Conservation (phyloP, 352 stramenopile species). For the Globisporangium emineosum region DNA sequence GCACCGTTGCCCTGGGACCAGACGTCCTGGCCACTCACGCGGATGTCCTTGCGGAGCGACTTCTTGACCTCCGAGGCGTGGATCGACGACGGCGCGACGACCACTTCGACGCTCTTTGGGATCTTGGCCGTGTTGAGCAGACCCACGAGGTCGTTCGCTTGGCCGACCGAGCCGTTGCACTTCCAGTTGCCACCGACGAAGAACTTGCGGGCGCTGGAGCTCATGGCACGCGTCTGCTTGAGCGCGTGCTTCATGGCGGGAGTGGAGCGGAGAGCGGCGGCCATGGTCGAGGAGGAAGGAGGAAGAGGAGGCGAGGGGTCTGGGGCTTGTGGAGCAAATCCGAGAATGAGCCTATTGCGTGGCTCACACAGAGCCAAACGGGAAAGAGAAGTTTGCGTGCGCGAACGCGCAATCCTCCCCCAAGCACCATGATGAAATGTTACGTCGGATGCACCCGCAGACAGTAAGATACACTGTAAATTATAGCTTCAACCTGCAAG, state of each 20-base stretch:
- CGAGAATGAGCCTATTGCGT: slow-evolving; percentile 32
- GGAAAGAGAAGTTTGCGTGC: not conserved
- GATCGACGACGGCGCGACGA: slow-evolving; percentile 94
- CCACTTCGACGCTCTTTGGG: slow-evolving; percentile 90
- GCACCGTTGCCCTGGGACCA: slow-evolving; percentile 94
- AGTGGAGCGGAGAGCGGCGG: slow-evolving; percentile 26
- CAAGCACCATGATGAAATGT: slow-evolving; percentile 8
- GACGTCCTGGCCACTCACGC: slow-evolving; percentile 93
- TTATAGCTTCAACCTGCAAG: not conserved
- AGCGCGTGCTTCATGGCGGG: slow-evolving; percentile 28
- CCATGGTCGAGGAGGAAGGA: slow-evolving; percentile 2
- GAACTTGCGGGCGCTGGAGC: slow-evolving; percentile 90
- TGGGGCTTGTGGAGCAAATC: slow-evolving; percentile 40
- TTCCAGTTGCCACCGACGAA: slow-evolving; percentile 99
- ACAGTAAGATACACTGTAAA: not conserved
- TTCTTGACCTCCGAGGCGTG: slow-evolving; percentile 79
- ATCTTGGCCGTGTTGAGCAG: slow-evolving; percentile 86
- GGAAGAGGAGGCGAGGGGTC: slow-evolving; percentile 11
- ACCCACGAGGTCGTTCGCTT: slow-evolving; percentile 67
- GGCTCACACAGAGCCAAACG: not conserved
- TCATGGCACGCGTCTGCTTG: slow-evolving; percentile 59
- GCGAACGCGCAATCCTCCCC: not conserved
- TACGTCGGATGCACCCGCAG: too few relatives aligned
- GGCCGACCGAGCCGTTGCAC: slow-evolving; percentile 86
- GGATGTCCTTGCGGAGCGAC: slow-evolving; percentile 58